phyloP scores from a whole-genome alignment of 305 asterid species.

The Lippia alba region DNA sequence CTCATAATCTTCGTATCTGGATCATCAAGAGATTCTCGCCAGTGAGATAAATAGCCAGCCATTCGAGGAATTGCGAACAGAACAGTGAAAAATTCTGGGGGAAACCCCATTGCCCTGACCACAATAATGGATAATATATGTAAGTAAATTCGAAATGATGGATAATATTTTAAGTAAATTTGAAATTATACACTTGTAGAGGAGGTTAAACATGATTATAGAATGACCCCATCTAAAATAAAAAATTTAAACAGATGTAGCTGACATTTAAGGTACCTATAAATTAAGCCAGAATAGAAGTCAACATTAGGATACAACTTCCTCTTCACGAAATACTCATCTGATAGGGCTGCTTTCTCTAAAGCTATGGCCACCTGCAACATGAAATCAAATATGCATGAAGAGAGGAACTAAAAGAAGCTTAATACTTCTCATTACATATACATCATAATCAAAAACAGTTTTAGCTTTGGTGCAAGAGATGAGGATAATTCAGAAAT shows the following conservation, averaged over 20 bases:
- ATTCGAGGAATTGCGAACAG: constrained; percentile 96
- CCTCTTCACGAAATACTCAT: constrained; percentile 93
- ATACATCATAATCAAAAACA: constrained; percentile 1
- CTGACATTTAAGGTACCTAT: constrained; percentile 55
- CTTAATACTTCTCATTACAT: background rate
- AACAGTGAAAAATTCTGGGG: constrained; percentile 97
- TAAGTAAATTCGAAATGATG: constrained; percentile 2
- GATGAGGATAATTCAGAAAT: background rate
- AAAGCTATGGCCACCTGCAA: constrained; percentile 94
- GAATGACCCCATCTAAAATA: background rate
- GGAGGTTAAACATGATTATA: background rate
- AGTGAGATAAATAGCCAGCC: constrained; percentile 99
- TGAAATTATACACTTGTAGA: constrained; percentile 3
- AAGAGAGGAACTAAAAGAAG: background rate
- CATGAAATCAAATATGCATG: constrained; percentile 10
- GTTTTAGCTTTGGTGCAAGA: background rate
- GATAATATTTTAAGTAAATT: constrained; percentile 4
- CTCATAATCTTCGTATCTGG: constrained; percentile 97
- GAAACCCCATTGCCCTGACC: constrained; percentile 97
- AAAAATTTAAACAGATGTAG: background rate
- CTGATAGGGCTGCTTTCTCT: constrained; percentile 97
- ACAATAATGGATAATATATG: constrained; percentile 9
- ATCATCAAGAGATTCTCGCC: constrained; percentile 97
- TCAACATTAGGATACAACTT: constrained; percentile 97
- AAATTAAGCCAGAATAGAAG: constrained; percentile 96